These are phyloP conservation scores for Heterobasidion irregulare DNA, from an alignment of 1,284 basidiomycete genomes.

Conservation along the genomic window DNA sequence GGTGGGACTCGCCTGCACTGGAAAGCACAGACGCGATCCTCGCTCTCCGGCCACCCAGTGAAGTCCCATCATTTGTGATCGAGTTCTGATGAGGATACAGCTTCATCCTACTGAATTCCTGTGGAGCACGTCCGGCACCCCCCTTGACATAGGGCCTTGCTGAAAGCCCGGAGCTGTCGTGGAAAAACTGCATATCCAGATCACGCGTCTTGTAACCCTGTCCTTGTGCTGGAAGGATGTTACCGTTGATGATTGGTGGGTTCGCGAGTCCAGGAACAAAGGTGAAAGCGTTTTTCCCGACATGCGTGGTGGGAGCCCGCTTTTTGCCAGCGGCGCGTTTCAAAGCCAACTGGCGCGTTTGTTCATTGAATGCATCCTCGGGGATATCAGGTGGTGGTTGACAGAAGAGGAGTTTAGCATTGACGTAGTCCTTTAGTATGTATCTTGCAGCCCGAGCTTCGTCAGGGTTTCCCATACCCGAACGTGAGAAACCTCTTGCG, in stretches of 20 bases:
- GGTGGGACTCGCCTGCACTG: conserved; percentile 29
- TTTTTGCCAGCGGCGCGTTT: conserved; percentile 64
- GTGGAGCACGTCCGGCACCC: conserved; percentile 38
- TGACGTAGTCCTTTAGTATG: conserved; percentile 97
- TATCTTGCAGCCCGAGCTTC: conserved; percentile 91
- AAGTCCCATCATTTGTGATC: conserved; percentile 69
- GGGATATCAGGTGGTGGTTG: conserved; percentile 76
- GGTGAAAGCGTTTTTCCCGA: conserved; percentile 77
- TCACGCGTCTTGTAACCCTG: conserved; percentile 50
- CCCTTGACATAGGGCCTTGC: conserved; percentile 61
- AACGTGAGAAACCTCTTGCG: conserved; percentile 87
- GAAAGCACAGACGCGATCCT: conserved; percentile 39
- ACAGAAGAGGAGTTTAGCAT: conserved; percentile 87
- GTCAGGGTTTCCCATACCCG: conserved; percentile 96
- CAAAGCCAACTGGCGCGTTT: conserved; percentile 60
- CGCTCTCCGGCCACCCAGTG: conserved; percentile 39
- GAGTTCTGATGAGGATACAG: conserved; percentile 78
- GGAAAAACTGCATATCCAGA: conserved; percentile 84
- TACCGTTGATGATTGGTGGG: conserved; percentile 14
- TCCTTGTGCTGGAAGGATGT: conserved; percentile 17
- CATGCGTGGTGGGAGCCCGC: conserved; percentile 77
- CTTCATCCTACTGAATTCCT: conserved; percentile 53
- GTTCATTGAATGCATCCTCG: conserved; percentile 73
- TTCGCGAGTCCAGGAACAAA: conserved; percentile 42
- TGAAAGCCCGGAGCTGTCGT: conserved; percentile 39